Base-by-base conservation (phyloP, 179 eudicot genomes). In the Camellia oleifera region DNA sequence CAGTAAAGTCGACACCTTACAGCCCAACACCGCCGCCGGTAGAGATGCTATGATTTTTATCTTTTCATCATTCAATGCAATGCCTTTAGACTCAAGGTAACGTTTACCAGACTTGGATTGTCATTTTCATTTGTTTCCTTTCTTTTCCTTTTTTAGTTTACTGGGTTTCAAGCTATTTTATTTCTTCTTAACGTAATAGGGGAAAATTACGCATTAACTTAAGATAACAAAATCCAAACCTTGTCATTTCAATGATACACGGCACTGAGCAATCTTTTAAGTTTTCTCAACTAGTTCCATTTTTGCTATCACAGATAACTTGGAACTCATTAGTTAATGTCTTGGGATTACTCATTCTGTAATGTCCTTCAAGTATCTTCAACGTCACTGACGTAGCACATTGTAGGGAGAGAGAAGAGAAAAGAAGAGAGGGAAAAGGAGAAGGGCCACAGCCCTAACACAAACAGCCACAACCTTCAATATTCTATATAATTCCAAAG, bases 181-280 rank as follows among this genome's bases (percentile, higher is more conserved):
- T 72, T 20, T 72, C 8, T n/a, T 48, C 9, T 70, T 3, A 70
- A 70, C 17, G 23, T 13, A 60, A 4, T 1, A 60, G 42, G n/a
- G 53, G 75, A 72, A 52, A 18, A 72, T 11, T 52, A 5, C 26
- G 8, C 4, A 6, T 26, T 50, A 3, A 18, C 75, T 52, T n/a
- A 52, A 70, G 74, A 72, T 14, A 71, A 46, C 58, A 48, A 52
- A 72, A 52, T 52, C 26, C 23, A 72, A 6, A 72, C 26, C 75
- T 52, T 53, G 58, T 1, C 26, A 26, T 5, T 40, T 72, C 32
- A 8, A 50, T 7, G 75, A 26, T 23, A 8, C 17, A 10, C n/a
- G 18, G 18, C 50, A 70, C 10, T 10, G 14, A 53, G n/a, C 61
- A 72, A 20, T 52, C 17, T 52, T 52, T 20, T 23, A 2, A 5